These are phyloP conservation scores for Russula sp. DNA, from an alignment of 768 basidiomycete species.

Conservation along the genomic window DNA sequence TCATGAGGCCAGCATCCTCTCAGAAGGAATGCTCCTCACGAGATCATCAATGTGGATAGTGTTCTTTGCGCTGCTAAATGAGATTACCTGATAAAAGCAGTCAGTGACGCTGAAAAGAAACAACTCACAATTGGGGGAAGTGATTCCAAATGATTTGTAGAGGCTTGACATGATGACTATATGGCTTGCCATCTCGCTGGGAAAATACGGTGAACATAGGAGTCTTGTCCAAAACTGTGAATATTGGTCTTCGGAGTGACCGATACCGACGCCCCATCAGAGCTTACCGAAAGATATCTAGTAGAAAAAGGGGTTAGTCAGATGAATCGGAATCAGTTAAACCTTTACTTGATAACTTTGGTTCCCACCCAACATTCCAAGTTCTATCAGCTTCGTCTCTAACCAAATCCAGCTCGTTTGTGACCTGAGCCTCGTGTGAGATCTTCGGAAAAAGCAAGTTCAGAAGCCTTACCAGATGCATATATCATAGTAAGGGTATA, in stretches of 20 bases:
- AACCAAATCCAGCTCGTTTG: constrained; percentile 89
- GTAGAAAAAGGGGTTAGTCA: neutral
- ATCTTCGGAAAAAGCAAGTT: neutral
- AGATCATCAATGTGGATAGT: constrained; percentile 89
- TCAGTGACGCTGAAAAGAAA: neutral
- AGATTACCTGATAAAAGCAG: neutral
- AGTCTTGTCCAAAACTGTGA: constrained; percentile 71
- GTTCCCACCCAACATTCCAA: constrained; percentile 71
- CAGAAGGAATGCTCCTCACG: constrained; percentile 31
- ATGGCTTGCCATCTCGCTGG: constrained; percentile 61
- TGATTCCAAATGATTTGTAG: constrained; percentile 84
- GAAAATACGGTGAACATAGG: constrained; percentile 87
- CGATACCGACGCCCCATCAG: neutral
- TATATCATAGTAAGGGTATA: constrained; percentile 83
- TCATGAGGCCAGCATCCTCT: neutral
- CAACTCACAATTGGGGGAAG: constrained; percentile 66
- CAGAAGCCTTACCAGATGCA: constrained; percentile 60
- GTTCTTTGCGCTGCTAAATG: constrained; percentile 50
- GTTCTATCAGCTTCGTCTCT: constrained; percentile 79
- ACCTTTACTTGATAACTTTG: constrained; percentile 56
- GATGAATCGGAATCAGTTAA: neutral
- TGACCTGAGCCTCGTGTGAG: constrained; percentile 40
- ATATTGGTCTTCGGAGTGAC: constrained; percentile 7
- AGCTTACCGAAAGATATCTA: constrained; percentile 20
- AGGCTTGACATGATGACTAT: constrained; percentile 76